Evolutionary conservation across 2,329 filamentous ascomycete species (phyloP), one percentile per base, ranked within the genome.

Genomic region (Endocalyx cinctus): DNA sequence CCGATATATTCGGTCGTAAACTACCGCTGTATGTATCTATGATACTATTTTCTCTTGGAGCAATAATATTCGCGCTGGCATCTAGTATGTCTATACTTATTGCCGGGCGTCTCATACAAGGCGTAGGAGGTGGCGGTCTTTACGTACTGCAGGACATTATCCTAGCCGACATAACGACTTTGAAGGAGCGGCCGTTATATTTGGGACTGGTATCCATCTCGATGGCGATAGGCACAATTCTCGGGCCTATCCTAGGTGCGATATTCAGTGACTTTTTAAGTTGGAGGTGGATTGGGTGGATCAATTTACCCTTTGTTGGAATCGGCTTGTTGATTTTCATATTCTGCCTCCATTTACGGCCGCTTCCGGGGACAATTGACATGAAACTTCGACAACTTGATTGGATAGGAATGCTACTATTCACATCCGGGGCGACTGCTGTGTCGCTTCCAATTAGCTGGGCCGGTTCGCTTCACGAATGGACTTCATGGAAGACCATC

Each of bases 231-330:
- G 77, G 76, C 1, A 73, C 63, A 3, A 69, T 75, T 2, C 55
- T 58, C 15, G 73, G 72, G 0, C 75, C 65, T 4, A 42, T 70
- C 18, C 56, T 71, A 17, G 69, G 76, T 6, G 74, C 71, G 10
- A 69, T 65, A 3, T 71, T 77, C 37, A 61, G 69, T 5, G 58
- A 73, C 33, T 60, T 65, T 27, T 63, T 66, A 2, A 59, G 54
- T 1, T 79, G 76, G 78, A 57, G 70, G 7, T 83, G 77, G 77
- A 71, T 82, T 31, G 80, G 82, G 49, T 83, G 71, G 66, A 65
- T 79, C 43, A 82, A 81, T 43, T 55, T 79, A 3, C 75, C 77
- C 2, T 70, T 79, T 47, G 63, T 67, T 19, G 70, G 58, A 3
- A 38, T 75, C 14, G 67, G 66, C 5, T 51, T 59, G 6, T 44